Percentiles rank a stretch among this genome's conserved stretches.
Evolutionary conservation across 208 protist genomes (phyloP).

Genomic region (Crithidia fasciculata): DNA sequence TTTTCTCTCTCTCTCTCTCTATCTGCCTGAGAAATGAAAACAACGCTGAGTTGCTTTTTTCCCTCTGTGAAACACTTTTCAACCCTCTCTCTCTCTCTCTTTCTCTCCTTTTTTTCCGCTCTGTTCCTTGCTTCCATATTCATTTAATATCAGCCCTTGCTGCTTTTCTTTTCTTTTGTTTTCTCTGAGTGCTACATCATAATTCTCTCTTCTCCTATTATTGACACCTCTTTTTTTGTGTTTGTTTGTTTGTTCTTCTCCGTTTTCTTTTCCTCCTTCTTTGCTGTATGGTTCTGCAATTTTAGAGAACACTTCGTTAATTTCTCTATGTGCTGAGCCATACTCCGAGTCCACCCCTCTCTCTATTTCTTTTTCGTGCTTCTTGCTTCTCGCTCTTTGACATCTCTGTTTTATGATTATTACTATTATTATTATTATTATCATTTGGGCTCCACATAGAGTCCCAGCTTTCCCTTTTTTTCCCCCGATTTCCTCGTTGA

Average conservation of each 20-base stretch:
- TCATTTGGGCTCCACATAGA: no score
- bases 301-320: slow-evolving; percentile 4
- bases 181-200: background rate
- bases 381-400: background rate
- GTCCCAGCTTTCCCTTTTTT: no score
- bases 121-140: background rate
- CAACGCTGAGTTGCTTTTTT: background rate
- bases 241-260: background rate
- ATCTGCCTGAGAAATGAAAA: no score
- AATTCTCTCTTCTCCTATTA: background rate
- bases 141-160: background rate
- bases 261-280: background rate
- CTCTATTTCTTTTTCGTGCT: background rate
- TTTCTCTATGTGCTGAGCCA: background rate
- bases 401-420: background rate
- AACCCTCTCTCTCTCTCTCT: background rate
- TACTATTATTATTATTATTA: background rate
- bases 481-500: no score
- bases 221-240: background rate
- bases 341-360: background rate
- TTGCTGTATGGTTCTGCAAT: background rate
- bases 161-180: background rate
- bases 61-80: background rate
- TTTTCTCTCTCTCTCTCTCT: background rate
- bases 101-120: background rate